phyloP scores from a whole-genome alignment of 371 early-diverging fungal species.

The Mortierella sp. region DNA sequence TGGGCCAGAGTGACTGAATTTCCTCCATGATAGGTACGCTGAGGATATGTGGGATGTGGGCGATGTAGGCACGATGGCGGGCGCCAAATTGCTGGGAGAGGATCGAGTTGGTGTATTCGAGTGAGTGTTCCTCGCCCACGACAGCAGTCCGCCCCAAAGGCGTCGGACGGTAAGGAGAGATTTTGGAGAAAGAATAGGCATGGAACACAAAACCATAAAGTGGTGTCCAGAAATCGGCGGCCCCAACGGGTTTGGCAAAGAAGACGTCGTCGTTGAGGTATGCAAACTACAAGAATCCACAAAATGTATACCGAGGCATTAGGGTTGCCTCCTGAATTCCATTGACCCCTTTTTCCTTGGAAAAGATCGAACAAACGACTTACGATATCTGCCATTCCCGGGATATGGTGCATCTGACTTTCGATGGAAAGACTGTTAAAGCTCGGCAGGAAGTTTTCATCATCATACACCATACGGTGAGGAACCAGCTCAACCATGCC shows the following conservation, averaged over 20 bases:
- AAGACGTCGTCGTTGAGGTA: slow-evolving; percentile 56
- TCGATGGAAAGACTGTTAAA: slow-evolving; percentile 51
- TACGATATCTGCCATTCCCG: slow-evolving; percentile 32
- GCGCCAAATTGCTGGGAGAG: slow-evolving; percentile 50
- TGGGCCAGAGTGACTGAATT: slow-evolving; percentile 44
- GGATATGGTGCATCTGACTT: slow-evolving; percentile 40
- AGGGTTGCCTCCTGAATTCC: no score
- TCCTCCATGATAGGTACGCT: slow-evolving; percentile 40
- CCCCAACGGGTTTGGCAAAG: slow-evolving; percentile 20
- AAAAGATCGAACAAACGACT: slow-evolving; percentile 1
- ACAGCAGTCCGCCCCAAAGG: background rate
- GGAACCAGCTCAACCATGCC: slow-evolving; percentile 18
- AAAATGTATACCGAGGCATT: background rate
- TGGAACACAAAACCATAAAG: slow-evolving; percentile 53
- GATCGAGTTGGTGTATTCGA: slow-evolving; percentile 39
- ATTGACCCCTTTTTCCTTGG: no score
- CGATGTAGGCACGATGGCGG: slow-evolving; percentile 40
- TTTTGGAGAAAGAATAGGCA: slow-evolving; percentile 1
- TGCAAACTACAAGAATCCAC: slow-evolving; percentile 22
- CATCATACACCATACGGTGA: slow-evolving; percentile 25
- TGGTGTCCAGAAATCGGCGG: slow-evolving; percentile 53
- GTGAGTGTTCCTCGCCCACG: slow-evolving; percentile 31
- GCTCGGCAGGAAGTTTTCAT: slow-evolving; percentile 19
- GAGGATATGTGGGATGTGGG: slow-evolving; percentile 45
- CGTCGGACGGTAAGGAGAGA: slow-evolving; percentile 12